Evolutionary conservation across 192 early-diverging fungal species (phyloP).

Genomic region (Martensiomyces pterosporus): DNA sequence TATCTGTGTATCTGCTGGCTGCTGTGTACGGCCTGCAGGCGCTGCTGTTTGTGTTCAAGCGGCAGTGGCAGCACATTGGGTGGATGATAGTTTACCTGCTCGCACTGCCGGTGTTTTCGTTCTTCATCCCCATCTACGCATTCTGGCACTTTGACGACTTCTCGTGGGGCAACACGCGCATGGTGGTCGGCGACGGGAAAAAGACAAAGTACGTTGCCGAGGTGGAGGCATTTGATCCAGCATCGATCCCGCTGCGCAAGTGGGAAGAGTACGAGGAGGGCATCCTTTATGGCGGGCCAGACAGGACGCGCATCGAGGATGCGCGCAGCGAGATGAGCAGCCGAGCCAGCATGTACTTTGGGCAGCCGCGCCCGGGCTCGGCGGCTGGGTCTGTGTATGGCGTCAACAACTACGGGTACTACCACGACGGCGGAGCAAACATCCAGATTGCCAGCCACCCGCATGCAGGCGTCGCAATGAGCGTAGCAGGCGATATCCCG

Average conservation of each 20-base stretch:
- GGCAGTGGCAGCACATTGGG: constrained; percentile 90
- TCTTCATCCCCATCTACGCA: constrained; percentile 84
- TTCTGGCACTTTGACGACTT: constrained; percentile 99
- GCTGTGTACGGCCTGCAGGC: constrained; percentile 90
- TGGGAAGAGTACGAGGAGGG: constrained; percentile 83
- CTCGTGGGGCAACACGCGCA: constrained; percentile 97
- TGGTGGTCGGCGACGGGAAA: constrained; percentile 83
- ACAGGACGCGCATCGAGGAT: constrained; percentile 39
- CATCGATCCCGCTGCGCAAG: constrained; percentile 72
- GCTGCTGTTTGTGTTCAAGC: constrained; percentile 83
- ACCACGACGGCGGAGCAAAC: constrained; percentile 30
- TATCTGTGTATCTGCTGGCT: constrained; percentile 81
- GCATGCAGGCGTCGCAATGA: constrained; percentile 33
- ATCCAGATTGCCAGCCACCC: constrained; percentile 32
- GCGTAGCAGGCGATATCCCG: constrained; percentile 30
- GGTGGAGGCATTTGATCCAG: constrained; percentile 73
- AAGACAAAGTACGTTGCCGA: constrained; percentile 59
- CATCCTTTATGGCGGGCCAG: constrained; percentile 27
- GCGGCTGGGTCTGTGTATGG: constrained; percentile 42
- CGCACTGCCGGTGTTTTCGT: constrained; percentile 89
- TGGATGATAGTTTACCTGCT: constrained; percentile 98
- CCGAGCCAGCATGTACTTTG: constrained; percentile 53
- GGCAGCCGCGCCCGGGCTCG: constrained; percentile 40
- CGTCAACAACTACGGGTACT: constrained; percentile 46
- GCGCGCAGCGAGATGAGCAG: constrained; percentile 53